These are phyloP conservation scores for Middelhovenomyces tepae DNA, from an alignment of 805 yeast genomes.

Conservation along the genomic window DNA sequence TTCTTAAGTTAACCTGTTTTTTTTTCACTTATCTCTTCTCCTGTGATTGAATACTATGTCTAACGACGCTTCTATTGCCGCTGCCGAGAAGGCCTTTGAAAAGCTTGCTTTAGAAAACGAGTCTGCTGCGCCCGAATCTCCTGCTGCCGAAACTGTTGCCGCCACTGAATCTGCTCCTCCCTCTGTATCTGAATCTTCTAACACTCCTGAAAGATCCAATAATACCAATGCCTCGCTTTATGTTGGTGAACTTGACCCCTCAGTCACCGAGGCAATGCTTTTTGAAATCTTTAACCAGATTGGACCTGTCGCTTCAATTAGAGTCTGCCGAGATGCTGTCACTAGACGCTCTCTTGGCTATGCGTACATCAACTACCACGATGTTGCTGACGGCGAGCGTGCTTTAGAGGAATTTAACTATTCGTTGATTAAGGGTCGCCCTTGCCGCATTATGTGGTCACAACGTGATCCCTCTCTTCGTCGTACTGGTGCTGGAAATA, in stretches of 20 bases:
- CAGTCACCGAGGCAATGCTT: constrained; percentile 88
- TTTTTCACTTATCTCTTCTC: not conserved
- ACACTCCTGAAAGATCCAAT: constrained; percentile 12
- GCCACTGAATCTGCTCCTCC: constrained; percentile 47
- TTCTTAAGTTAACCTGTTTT: not conserved
- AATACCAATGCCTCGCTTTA: constrained; percentile 77
- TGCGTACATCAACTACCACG: constrained; percentile 95
- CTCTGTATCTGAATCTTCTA: constrained; percentile 11
- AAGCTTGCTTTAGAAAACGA: constrained; percentile 24
- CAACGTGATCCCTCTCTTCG: constrained; percentile 96
- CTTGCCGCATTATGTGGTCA: constrained; percentile 99
- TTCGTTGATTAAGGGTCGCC: constrained; percentile 84
- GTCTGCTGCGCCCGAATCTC: constrained; percentile 18
- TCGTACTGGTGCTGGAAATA: constrained; percentile 92
- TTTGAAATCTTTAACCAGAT: constrained; percentile 91
- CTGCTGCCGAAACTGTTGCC: constrained; percentile 23
- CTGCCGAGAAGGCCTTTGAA: constrained; percentile 30
- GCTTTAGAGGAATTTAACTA: constrained; percentile 96
- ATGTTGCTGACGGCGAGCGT: constrained; percentile 79
- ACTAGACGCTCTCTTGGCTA: constrained; percentile 95
- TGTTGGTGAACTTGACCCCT: constrained; percentile 93
- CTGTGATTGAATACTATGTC: too few species aligned
- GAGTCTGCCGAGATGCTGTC: constrained; percentile 98
- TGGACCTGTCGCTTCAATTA: constrained; percentile 92
- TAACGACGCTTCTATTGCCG: constrained; percentile 28